Conservation (phyloP, 2,329 filamentous ascomycete species). For the Scedosporium aurantiacum region DNA sequence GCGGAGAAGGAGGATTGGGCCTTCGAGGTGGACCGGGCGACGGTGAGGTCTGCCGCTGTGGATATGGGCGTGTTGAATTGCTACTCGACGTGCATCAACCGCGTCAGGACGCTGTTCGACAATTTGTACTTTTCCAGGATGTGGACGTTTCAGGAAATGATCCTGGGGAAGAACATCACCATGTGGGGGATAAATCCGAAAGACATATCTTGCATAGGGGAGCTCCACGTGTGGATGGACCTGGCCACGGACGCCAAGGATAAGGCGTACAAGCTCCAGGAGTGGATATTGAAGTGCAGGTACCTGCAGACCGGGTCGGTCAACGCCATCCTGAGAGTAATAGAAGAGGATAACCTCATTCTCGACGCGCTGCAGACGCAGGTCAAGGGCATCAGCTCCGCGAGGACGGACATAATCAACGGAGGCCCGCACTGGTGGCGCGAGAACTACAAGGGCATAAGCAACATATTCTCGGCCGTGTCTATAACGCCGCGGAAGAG, state of each 20-base stretch:
- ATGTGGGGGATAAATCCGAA: slow-evolving; percentile 12
- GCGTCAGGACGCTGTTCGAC: slow-evolving; percentile 8
- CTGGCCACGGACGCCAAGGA: no score
- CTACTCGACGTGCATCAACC: no score
- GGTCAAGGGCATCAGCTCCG: no score
- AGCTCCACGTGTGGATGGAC: no score
- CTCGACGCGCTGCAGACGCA: no score
- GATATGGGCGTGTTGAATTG: no score
- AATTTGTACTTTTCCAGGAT: slow-evolving; percentile 17
- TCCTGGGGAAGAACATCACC: slow-evolving; percentile 18
- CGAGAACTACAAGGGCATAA: slow-evolving; percentile 19
- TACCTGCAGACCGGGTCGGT: neutral
- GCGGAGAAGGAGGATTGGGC: no score
- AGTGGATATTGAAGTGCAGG: no score
- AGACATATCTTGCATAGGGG: no score
- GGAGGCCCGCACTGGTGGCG: slow-evolving; percentile 20
- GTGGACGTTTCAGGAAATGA: slow-evolving; percentile 21
- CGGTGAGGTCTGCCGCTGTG: no score
- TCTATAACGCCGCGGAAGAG: slow-evolving; percentile 16
- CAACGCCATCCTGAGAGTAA: slow-evolving; percentile 10
- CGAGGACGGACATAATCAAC: neutral
- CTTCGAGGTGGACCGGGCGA: no score
- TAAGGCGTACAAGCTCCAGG: no score
- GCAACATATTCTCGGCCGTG: slow-evolving; percentile 22
- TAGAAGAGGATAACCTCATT: neutral